phyloP scores from a whole-genome alignment of 2,329 filamentous ascomycete genomes.

The Alternaria sp. region DNA sequence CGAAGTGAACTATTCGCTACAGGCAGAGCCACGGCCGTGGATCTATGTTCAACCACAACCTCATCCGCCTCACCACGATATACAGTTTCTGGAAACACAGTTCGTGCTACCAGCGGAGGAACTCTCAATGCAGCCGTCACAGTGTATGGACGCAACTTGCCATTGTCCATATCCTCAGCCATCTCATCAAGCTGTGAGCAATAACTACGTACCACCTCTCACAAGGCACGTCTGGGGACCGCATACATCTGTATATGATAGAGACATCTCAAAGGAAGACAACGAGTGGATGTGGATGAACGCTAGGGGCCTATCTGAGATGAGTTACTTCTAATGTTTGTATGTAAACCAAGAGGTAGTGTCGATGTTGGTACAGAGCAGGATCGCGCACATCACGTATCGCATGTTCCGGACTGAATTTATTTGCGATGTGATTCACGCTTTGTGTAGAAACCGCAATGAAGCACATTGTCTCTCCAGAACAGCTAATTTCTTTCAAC shows the following conservation, averaged over 20 bases:
- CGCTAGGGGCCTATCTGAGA: neutral
- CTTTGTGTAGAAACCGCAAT: neutral
- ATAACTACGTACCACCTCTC: neutral
- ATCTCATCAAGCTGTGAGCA: neutral
- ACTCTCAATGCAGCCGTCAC: neutral
- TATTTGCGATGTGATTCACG: neutral
- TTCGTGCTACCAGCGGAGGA: neutral
- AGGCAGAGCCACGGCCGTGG: neutral
- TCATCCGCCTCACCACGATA: neutral
- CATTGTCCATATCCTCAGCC: neutral
- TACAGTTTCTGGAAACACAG: neutral
- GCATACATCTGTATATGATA: neutral
- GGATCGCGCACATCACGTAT: neutral
- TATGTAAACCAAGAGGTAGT: neutral
- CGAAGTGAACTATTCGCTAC: neutral
- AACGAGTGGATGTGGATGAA: neutral
- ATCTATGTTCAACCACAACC: neutral
- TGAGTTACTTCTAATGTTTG: neutral
- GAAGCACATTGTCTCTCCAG: neutral
- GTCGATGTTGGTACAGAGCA: neutral
- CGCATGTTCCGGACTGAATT: neutral
- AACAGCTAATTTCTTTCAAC: neutral
- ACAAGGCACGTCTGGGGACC: neutral
- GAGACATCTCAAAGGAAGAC: neutral
- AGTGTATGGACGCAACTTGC: neutral